A percentile compares a stretch with the other conserved stretches of the same genome.
Conservation (phyloP, 495 filamentous ascomycete genomes). For the Podospora conica region DNA sequence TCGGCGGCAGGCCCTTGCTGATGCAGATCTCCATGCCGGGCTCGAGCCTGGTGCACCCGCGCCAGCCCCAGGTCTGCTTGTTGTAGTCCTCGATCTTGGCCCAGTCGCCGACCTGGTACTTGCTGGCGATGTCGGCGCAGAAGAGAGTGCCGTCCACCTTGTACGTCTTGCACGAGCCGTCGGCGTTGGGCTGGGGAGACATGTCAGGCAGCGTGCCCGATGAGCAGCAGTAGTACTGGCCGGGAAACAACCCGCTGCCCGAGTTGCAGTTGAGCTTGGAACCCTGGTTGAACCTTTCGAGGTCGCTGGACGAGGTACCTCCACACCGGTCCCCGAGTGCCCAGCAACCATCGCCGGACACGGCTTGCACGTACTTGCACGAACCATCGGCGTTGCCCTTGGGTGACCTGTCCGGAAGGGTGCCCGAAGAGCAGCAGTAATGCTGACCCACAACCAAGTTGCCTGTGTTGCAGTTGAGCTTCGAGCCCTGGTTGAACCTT, state of each 20-base stretch:
- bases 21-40: constrained; percentile 36
- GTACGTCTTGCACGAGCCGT: constrained; percentile 38
- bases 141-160: constrained; percentile 26
- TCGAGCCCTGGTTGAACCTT: background rate
- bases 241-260: background rate
- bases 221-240: constrained; percentile 42
- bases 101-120: constrained; percentile 25
- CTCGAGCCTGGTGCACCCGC: constrained; percentile 33
- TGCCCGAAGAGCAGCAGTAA: background rate
- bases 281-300: too few relatives aligned
- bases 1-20: constrained; percentile 37
- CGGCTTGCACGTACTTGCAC: too few relatives aligned
- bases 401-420: constrained; percentile 27
- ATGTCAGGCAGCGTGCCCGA: constrained; percentile 30
- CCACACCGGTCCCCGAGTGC: too few relatives aligned
- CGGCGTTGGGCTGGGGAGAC: constrained; percentile 31
- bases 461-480: background rate
- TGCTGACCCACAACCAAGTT: background rate
- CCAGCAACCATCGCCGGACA: too few relatives aligned
- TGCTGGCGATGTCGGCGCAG: constrained; percentile 24
- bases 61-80: constrained; percentile 45
- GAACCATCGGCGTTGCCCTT: constrained; percentile 26
- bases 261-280: too few relatives aligned
- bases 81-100: constrained; percentile 33
- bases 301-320: too few relatives aligned